Evolutionary conservation across 305 asterid genomes (phyloP).

Genomic region (Solanum aculeatissimum): DNA sequence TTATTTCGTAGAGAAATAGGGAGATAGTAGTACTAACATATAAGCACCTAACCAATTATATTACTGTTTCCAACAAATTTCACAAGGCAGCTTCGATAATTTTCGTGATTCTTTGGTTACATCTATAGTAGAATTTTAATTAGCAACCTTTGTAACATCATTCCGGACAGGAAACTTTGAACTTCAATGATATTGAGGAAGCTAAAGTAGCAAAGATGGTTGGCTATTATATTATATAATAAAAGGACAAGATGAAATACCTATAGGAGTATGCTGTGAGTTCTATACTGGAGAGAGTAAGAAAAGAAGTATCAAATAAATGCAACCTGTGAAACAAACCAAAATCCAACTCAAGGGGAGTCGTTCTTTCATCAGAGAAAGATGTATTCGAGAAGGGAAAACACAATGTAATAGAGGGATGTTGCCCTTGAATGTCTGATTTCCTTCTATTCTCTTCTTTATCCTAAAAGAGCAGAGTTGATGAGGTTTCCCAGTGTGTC

Average conservation of each 20-base stretch:
- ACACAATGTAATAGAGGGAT: not conserved
- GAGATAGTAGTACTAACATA: not conserved
- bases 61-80: not conserved
- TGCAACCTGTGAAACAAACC: not conserved
- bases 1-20: not conserved
- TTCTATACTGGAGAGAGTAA: not conserved
- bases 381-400: not conserved
- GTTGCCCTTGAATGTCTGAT: not conserved
- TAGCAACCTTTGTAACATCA: not conserved
- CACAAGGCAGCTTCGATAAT: not conserved
- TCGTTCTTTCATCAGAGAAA: not conserved
- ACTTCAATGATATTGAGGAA: not conserved
- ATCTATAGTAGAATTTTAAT: not conserved
- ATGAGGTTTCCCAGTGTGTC: not conserved
- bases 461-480: not conserved
- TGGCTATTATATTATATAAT: not conserved
- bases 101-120: not conserved
- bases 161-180: not conserved
- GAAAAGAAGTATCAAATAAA: not conserved
- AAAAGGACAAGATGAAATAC: not conserved
- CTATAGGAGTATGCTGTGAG: not conserved
- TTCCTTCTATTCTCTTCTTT: not conserved
- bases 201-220: not conserved
- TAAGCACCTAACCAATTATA: not conserved
- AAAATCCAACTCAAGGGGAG: not conserved